These are phyloP conservation scores for Aschersonia sp. DNA, from an alignment of 2,329 filamentous ascomycete species.

Conservation along the genomic window DNA sequence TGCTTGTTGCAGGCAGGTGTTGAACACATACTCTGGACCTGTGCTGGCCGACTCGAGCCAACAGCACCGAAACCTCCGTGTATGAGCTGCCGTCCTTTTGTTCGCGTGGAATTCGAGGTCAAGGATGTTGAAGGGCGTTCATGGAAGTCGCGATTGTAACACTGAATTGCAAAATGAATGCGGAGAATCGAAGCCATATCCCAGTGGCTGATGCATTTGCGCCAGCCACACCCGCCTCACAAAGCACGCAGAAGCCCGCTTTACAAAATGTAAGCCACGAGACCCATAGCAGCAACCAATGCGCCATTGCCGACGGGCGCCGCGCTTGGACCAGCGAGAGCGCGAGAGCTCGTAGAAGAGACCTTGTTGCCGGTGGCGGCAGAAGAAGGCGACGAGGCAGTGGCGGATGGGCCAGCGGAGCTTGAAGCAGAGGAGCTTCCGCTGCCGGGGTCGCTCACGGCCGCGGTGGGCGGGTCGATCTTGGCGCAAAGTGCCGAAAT, in stretches of 20 bases:
- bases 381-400: slow-evolving; percentile 9
- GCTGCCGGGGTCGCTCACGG: slow-evolving; percentile 7
- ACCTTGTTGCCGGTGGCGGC: slow-evolving; percentile 15
- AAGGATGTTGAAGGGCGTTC: not conserved
- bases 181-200: slow-evolving; percentile 14
- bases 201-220: no score
- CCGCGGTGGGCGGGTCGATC: slow-evolving; percentile 18
- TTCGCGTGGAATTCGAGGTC: not conserved
- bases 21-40: not conserved
- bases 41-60: not conserved
- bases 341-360: slow-evolving; percentile 11
- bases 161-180: slow-evolving; percentile 16
- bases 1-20: not conserved
- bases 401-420: slow-evolving; percentile 7
- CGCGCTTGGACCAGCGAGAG: slow-evolving; percentile 24
- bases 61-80: no score
- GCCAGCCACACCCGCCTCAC: no score
- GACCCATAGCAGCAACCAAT: slow-evolving; percentile 33
- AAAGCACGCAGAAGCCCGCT: not conserved
- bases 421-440: slow-evolving; percentile 11
- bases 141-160: slow-evolving; percentile 9
- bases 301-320: slow-evolving; percentile 27
- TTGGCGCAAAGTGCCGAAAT: slow-evolving; percentile 32
- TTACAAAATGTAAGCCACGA: slow-evolving; percentile 38
- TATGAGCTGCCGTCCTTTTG: no score